Conservation (phyloP, 192 early-diverging fungal species). For the Coemansia sp. region DNA sequence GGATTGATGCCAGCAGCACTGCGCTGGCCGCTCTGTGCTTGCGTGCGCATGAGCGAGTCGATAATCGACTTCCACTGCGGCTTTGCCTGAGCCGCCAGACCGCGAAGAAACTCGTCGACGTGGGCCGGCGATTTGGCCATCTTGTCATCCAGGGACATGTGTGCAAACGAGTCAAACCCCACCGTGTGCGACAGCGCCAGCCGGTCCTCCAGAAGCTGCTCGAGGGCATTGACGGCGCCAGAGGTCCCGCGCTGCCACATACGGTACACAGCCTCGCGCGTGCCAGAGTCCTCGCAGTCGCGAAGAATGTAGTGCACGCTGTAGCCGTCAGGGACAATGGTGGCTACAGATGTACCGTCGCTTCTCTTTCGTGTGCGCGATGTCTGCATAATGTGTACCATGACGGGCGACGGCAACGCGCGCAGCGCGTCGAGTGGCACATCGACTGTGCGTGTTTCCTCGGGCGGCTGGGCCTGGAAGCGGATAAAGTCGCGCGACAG, state of each 20-base stretch:
- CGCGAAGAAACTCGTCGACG: conserved; percentile 81
- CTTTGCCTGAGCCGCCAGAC: conserved; percentile 60
- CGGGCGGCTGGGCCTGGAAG: conserved; percentile 17
- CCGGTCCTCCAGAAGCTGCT: conserved; percentile 71
- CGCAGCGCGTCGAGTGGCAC: conserved; percentile 57
- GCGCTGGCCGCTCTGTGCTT: not conserved
- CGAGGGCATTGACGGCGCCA: conserved; percentile 66
- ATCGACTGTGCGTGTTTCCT: conserved; percentile 6
- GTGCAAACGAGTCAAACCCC: conserved; percentile 78
- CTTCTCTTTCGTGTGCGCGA: conserved; percentile 18
- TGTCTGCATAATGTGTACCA: conserved; percentile 54
- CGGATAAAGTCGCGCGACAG: conserved; percentile 74
- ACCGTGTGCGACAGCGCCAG: conserved; percentile 72
- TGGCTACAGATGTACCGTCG: conserved; percentile 34
- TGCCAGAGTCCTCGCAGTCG: conserved; percentile 59
- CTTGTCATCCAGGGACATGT: conserved; percentile 85
- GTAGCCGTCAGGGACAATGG: conserved; percentile 34
- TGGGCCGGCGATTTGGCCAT: conserved; percentile 87
- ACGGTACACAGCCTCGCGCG: conserved; percentile 71
- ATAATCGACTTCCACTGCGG: conserved; percentile 60
- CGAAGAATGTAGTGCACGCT: conserved; percentile 45
- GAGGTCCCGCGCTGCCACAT: conserved; percentile 70
- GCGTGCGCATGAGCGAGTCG: conserved; percentile 40
- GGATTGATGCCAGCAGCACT: conserved; percentile 51
- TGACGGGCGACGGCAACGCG: conserved; percentile 58